A percentile compares a stretch with the other conserved stretches of the same genome.
Conservation (phyloP, 306 rosid genomes). For the Corylus americana region DNA sequence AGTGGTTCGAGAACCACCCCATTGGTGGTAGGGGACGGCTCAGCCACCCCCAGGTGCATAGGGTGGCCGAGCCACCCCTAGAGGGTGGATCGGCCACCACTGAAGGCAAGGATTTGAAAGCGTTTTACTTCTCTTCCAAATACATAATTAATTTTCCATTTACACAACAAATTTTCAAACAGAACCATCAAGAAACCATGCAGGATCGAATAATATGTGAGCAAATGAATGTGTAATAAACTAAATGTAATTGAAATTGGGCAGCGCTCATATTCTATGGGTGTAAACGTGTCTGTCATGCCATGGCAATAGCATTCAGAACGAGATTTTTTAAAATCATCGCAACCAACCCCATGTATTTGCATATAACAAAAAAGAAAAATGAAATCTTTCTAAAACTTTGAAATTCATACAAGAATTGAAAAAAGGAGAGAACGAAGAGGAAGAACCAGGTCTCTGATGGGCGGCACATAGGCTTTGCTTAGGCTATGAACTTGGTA, state of each 20-base stretch:
- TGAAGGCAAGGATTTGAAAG: not conserved
- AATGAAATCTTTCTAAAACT: not conserved
- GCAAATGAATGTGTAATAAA: not conserved
- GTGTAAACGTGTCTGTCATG: conserved; percentile 98
- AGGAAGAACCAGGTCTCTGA: not conserved
- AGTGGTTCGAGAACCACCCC: too few species aligned
- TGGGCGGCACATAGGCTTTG: not conserved
- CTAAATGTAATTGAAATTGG: not conserved
- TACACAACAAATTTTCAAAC: not conserved
- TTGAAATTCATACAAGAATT: not conserved
- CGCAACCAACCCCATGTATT: conserved; percentile 41
- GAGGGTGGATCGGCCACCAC: too few species aligned
- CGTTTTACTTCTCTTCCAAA: too few species aligned
- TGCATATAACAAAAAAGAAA: not conserved
- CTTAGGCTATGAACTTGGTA: not conserved
- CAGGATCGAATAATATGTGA: not conserved
- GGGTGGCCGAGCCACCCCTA: too few species aligned
- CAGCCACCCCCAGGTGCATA: too few species aligned
- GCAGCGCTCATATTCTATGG: conserved; percentile 98
- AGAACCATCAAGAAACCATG: not conserved
- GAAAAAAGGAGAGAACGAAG: not conserved
- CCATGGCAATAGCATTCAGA: conserved; percentile 83
- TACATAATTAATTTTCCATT: not conserved
- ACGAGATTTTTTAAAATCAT: conserved; percentile 98
- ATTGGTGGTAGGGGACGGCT: too few species aligned